Percentiles rank a stretch among this genome's conserved stretches.
These are phyloP conservation scores for Termitomyces sp. DNA, from an alignment of 768 basidiomycete genomes.

Conservation along the genomic window DNA sequence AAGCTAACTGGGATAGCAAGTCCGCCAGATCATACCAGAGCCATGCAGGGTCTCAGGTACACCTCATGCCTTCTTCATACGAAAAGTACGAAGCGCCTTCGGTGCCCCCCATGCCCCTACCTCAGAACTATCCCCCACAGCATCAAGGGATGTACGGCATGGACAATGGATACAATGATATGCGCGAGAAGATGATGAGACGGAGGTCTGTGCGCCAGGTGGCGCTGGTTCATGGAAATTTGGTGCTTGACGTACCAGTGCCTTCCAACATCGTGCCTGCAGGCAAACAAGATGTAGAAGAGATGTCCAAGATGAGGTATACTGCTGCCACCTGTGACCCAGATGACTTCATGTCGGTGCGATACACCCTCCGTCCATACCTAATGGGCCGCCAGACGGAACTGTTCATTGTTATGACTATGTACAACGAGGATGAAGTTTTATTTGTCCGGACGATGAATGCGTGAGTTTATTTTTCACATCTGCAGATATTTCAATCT, in stretches of 20 bases:
- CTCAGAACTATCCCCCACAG: slow-evolving; percentile 59
- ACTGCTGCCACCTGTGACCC: slow-evolving; percentile 89
- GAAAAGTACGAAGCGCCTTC: slow-evolving; percentile 50
- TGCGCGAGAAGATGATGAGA: slow-evolving; percentile 78
- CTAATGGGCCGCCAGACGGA: slow-evolving; percentile 80
- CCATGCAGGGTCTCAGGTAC: slow-evolving; percentile 65
- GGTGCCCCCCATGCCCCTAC: slow-evolving; percentile 50
- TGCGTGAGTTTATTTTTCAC: slow-evolving; percentile 46
- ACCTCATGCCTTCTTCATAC: slow-evolving; percentile 56
- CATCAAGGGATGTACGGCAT: slow-evolving; percentile 40
- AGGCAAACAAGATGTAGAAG: slow-evolving; percentile 55
- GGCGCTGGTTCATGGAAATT: slow-evolving; percentile 74
- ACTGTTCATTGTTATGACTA: slow-evolving; percentile 94
- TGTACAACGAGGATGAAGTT: slow-evolving; percentile 91
- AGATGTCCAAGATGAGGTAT: slow-evolving; percentile 82
- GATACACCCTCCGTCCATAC: slow-evolving; percentile 77
- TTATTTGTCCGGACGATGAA: slow-evolving; percentile 82
- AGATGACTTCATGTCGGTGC: slow-evolving; percentile 75
- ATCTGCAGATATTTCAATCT: background rate
- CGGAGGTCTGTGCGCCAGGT: slow-evolving; percentile 75
- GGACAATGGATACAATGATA: slow-evolving; percentile 57
- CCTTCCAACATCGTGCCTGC: slow-evolving; percentile 76
- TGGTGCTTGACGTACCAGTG: slow-evolving; percentile 79
- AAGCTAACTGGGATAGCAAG: slow-evolving; percentile 41
- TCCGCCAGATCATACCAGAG: slow-evolving; percentile 62